Evolutionary conservation across 2,329 filamentous ascomycete species (phyloP).

Genomic region (Fusarium proliferatum): DNA sequence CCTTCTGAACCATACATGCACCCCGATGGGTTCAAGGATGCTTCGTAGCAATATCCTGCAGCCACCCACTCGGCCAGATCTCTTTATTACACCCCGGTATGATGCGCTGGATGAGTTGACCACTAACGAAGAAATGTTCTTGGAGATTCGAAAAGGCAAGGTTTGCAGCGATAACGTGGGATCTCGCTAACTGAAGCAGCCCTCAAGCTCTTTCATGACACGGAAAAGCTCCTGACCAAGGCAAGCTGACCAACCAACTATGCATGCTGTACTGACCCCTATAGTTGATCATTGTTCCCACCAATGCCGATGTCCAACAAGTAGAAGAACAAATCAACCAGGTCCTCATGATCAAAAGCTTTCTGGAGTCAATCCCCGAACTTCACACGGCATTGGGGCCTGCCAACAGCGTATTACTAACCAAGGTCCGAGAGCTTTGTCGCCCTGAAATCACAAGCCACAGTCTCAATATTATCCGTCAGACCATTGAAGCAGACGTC

Average conservation of each 20-base stretch:
- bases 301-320: conserved; percentile 71
- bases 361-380: conserved; percentile 74
- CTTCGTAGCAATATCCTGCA: conserved; percentile 89
- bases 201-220: conserved; percentile 79
- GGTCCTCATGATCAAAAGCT: conserved; percentile 87
- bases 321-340: conserved; percentile 88
- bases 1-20: conserved; percentile 84
- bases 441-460: conserved; percentile 68
- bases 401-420: conserved; percentile 72
- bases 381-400: conserved; percentile 75
- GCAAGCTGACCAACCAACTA: conserved; percentile 53
- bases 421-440: conserved; percentile 77
- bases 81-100: conserved; percentile 77
- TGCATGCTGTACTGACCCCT: neutral
- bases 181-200: conserved; percentile 55
- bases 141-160: conserved; percentile 75
- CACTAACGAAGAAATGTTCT: conserved; percentile 86
- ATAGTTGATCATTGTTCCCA: conserved; percentile 81
- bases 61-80: conserved; percentile 76
- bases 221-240: conserved; percentile 81
- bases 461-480: conserved; percentile 73
- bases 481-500: conserved; percentile 83
- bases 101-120: conserved; percentile 87
- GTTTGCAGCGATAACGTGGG: fast-evolving
- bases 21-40: conserved; percentile 88